Evolutionary conservation across 345 rosid species (phyloP), one percentile per base, ranked within the genome.

Genomic region (Lumnitzera littorea): DNA sequence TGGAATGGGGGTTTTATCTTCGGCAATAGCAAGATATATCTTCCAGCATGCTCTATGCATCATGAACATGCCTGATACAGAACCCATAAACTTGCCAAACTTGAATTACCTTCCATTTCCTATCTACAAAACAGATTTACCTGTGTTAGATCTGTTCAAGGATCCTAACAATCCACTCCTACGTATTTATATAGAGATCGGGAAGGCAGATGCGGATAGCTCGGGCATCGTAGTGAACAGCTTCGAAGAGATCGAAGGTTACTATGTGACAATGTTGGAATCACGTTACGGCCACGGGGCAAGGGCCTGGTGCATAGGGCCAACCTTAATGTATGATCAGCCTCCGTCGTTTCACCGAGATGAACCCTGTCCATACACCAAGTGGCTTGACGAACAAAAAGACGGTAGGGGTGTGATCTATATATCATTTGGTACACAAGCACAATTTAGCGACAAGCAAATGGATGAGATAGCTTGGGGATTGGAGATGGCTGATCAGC

Each of bases 161-260:
- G 65, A 67, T 1, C 59, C 55, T 1, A 24, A 24, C 15, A 6
- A 62, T 53, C 60, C 56, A 24, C 14, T 65, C 46, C 14, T 12
- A 2, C 23, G 9, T 43, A 7, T 64, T 6, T 11, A 47, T 24
- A n/a, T n/a, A 8, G 59, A 69, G 48, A 14, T 57, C 8, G 58
- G 12, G 20, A 48, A 64, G 9, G 54, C 66, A 1, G 68, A 63
- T 24, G 13, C 17, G 1, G 55, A 55, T 6, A 67, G 78, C 16
- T 71, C 53, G 60, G 78, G 75, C 17, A 29, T 59, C 1, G 13
- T 67, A 3, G 53, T 67, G 6, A 68, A 76, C 52, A 72, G 69
- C 50, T 72, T 76, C 29, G 68, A 65, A 55, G 71, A 68, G 57
- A 57, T 76, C 7, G 62, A 68, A 62, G 57, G 68, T 11, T 65